Conservation (phyloP, 768 basidiomycete species). For the Thelephora ganbajun region DNA sequence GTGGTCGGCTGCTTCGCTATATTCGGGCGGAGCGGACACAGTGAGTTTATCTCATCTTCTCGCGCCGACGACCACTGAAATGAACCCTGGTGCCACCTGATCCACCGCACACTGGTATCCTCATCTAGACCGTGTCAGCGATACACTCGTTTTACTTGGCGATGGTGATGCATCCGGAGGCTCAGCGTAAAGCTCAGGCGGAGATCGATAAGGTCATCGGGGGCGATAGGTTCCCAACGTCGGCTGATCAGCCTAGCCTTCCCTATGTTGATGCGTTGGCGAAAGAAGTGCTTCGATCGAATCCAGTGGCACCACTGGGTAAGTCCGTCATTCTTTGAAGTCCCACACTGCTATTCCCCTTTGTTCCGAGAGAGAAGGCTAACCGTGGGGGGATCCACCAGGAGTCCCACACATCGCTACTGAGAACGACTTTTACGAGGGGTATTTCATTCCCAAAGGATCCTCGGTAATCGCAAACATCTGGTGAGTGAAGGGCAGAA, state of each 20-base stretch:
- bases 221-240: constrained; percentile 20
- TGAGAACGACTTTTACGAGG: constrained; percentile 26
- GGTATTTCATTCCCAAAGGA: constrained; percentile 17
- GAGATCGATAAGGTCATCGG: constrained; percentile 27
- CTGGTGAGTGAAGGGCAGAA: constrained; percentile 8
- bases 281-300: constrained; percentile 19
- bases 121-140: constrained; percentile 17
- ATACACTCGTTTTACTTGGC: constrained; percentile 23
- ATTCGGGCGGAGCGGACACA: constrained; percentile 9
- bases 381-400: not conserved
- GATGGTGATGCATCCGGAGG: constrained; percentile 24
- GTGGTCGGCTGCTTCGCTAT: constrained; percentile 32
- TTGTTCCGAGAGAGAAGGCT: not conserved
- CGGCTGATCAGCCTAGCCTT: constrained; percentile 16
- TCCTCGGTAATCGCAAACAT: constrained; percentile 14
- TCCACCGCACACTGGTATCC: constrained; percentile 1
- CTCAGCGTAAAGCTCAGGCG: constrained; percentile 22
- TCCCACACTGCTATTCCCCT: constrained; percentile 15
- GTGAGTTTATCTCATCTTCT: not conserved
- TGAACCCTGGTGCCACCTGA: not conserved
- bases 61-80: not conserved
- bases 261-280: constrained; percentile 24
- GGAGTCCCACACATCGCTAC: constrained; percentile 20
- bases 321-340: constrained; percentile 5
- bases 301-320: constrained; percentile 12